Conservation (phyloP, 2,329 filamentous ascomycete genomes). For the Trichoderma brevicompactum region DNA sequence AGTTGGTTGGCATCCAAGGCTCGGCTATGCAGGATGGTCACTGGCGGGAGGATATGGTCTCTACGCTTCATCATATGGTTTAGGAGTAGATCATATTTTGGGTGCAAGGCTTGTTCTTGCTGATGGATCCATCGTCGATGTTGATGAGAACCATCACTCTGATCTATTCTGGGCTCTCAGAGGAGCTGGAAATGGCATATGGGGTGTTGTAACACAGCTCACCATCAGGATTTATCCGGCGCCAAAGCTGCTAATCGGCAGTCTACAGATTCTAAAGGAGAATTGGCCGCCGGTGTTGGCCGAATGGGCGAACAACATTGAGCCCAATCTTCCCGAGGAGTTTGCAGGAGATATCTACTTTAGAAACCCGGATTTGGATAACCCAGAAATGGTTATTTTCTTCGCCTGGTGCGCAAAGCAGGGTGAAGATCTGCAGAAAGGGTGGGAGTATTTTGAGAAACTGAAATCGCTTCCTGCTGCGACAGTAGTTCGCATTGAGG, state of each 20-base stretch:
- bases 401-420: slow-evolving; percentile 18
- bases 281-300: background rate
- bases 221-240: slow-evolving; percentile 36
- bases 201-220: slow-evolving; percentile 38
- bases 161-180: slow-evolving; percentile 39
- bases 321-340: slow-evolving; percentile 6
- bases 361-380: background rate
- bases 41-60: slow-evolving; percentile 16
- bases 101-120: background rate
- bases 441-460: background rate
- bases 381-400: background rate
- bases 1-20: slow-evolving; percentile 6
- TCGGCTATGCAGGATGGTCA: slow-evolving; percentile 17
- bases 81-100: slow-evolving; percentile 9
- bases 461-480: background rate
- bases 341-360: slow-evolving; percentile 17
- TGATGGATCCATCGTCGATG: background rate
- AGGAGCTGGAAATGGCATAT: slow-evolving; percentile 35
- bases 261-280: background rate
- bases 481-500: background rate
- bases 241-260: slow-evolving; percentile 4
- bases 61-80: slow-evolving; percentile 10
- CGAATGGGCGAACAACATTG: background rate
- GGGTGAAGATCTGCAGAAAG: background rate
- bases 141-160: slow-evolving; percentile 15